Percentiles rank a stretch among this genome's conserved stretches.
phyloP scores from a whole-genome alignment of 1,139 yeast species.

The Taiozyma sp. region DNA sequence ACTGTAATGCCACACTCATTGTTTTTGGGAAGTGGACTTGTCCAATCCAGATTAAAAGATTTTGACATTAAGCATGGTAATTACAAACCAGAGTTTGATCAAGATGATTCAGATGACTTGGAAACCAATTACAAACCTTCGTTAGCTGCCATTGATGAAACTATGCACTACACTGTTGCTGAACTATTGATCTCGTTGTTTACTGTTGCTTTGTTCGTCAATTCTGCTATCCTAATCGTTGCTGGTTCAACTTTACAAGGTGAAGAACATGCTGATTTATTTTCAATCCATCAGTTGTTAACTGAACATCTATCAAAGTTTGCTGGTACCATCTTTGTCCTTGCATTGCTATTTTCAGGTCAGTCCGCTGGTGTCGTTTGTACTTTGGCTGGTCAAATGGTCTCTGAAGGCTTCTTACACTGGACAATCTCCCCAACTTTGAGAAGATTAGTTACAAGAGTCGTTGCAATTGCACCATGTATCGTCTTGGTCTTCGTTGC shows the following conservation, averaged over 20 bases:
- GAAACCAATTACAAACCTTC: slow-evolving; percentile 53
- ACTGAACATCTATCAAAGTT: slow-evolving; percentile 55
- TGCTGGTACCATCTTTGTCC: slow-evolving; percentile 69
- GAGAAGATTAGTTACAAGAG: slow-evolving; percentile 66
- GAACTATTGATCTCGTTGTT: slow-evolving; percentile 63
- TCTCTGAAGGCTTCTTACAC: slow-evolving; percentile 71
- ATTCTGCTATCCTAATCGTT: slow-evolving; percentile 67
- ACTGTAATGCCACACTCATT: slow-evolving; percentile 84
- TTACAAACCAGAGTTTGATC: slow-evolving; percentile 25
- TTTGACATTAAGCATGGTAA: slow-evolving; percentile 48
- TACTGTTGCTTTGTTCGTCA: slow-evolving; percentile 69
- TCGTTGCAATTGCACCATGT: slow-evolving; percentile 70
- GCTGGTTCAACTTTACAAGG: slow-evolving; percentile 65
- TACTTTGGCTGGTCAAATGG: slow-evolving; percentile 77
- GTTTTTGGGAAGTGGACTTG: slow-evolving; percentile 70
- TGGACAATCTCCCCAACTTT: slow-evolving; percentile 67
- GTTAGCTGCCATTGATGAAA: slow-evolving; percentile 57
- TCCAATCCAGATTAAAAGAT: slow-evolving; percentile 66
- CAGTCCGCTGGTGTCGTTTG: slow-evolving; percentile 81
- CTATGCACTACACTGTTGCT: slow-evolving; percentile 56
- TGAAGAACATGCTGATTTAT: slow-evolving; percentile 58
- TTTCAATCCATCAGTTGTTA: slow-evolving; percentile 65
- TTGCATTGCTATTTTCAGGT: slow-evolving; percentile 71
- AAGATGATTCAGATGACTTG: slow-evolving; percentile 21
- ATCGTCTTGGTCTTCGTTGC: slow-evolving; percentile 54